Base-by-base conservation (phyloP, 2,329 filamentous ascomycete species). In the Escovopsis weberi region DNA sequence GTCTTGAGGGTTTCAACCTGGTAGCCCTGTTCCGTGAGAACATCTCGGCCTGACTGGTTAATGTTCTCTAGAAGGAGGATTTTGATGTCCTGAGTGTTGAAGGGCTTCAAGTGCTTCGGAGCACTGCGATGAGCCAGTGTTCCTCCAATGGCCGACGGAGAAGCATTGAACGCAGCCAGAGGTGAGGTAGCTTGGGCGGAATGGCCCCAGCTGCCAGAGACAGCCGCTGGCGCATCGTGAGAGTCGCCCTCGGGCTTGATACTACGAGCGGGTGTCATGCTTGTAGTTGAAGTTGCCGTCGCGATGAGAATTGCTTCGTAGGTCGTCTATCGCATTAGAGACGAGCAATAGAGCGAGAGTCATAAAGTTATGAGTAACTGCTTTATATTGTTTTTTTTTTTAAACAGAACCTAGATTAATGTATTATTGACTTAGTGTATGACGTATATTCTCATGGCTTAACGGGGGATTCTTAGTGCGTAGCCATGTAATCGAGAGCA, bases 1-100 rank as follows among this genome's bases (percentile, higher is more conserved):
- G 78, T 80, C 70, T 95, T 98, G 50, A 89, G 67, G 40, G 79
- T 76, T 65, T 98, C 91, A 32, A 98, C 91, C 64, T 98, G 91
- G 62, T 98, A 98, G 45, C 91, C 91, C 64, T 98, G 88, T 44
- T 68, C 71, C 45, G 67, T 76, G 45, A 98, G 70, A 44, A 95
- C 88, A 38, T 93, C 80, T 54, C 79, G 76, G 12, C 91, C 91
- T 23, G 86, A 85, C 64, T 85, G 70, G 61, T 98, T 98, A 57
- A 98, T 85, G 64, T 96, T 98, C 62, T 98, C 91, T 30, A 98
- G 70, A 15, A 98, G 73, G 44, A 98, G 67, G 44, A 98, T 94
- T 68, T 95, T 96, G 66, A 98, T 87, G 59, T 96, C 89, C 58
- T 89, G 80, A 19, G 87, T 91, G 59, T 89, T 82, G 66, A 98